Percentiles rank a stretch among this genome's conserved stretches.
These are phyloP conservation scores for Lepiota brunneoincarnata DNA, from an alignment of 768 basidiomycete genomes.

Conservation along the genomic window DNA sequence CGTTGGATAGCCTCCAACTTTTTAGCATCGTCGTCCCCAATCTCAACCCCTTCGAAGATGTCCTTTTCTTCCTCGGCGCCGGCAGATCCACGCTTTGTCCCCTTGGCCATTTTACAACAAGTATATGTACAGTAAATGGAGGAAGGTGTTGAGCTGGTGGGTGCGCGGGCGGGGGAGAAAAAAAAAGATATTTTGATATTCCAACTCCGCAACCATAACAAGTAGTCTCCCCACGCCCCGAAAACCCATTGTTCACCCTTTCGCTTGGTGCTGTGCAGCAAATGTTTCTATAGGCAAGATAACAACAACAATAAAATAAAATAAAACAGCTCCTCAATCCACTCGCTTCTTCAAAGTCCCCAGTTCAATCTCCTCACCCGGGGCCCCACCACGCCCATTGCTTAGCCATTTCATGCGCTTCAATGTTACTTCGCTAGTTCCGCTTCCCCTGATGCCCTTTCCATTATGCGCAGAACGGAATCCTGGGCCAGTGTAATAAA, in stretches of 20 bases:
- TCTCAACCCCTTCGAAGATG: conserved; percentile 62
- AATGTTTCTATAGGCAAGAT: neutral
- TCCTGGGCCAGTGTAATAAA: conserved; percentile 89
- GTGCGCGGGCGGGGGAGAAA: conserved; percentile 1
- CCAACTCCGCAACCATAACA: conserved; percentile 24
- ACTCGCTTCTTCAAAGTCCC: conserved; percentile 73
- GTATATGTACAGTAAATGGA: conserved; percentile 17
- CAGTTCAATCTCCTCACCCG: conserved; percentile 74
- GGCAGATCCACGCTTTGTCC: conserved; percentile 77
- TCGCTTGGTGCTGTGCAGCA: neutral
- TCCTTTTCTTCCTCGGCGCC: conserved; percentile 74
- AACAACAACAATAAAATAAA: conserved; percentile 1
- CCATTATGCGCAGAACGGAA: conserved; percentile 77
- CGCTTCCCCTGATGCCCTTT: conserved; percentile 55
- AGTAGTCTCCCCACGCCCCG: conserved; percentile 3
- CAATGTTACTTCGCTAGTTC: conserved; percentile 28
- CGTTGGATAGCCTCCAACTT: conserved; percentile 66
- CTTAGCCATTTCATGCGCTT: conserved; percentile 37
- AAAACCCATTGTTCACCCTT: neutral
- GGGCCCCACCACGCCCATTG: conserved; percentile 35
- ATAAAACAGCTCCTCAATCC: conserved; percentile 41
- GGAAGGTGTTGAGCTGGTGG: conserved; percentile 15
- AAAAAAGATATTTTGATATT: conserved; percentile 25
- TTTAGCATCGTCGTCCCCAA: conserved; percentile 69
- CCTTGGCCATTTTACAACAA: conserved; percentile 35